Evolutionary conservation across 2,329 filamentous ascomycete species (phyloP), one percentile per base, ranked within the genome.

Genomic region (Ramichloridium luteum): DNA sequence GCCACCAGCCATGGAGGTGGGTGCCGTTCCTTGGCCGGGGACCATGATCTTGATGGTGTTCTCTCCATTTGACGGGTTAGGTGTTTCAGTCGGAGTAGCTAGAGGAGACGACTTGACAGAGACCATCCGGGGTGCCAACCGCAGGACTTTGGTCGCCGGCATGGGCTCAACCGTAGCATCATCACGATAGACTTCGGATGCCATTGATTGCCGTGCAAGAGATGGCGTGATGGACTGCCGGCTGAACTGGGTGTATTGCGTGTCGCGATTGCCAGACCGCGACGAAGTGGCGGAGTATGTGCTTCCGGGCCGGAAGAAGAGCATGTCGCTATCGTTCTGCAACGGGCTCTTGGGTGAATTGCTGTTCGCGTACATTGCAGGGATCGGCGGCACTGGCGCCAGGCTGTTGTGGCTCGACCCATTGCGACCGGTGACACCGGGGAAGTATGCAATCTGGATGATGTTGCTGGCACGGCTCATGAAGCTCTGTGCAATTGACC

Each of bases 391-490:
- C 4, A 98, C 86, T 0, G 88, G 88, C n/a, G 86, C 85, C 25
- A 53, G 16, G 32, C 50, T 54, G 31, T 48, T 50, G 17, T 45
- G 43, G 3, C 46, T 41, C 1, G 84, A 88, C n/a, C 80, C 77
- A 5, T 86, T 85, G 45, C 88, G 74, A 61, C 94, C 94, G 13
- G 48, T 56, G 49, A 96, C 86, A 38, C 90, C 90, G 10, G 90
- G 90, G 44, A 98, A 96, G 58, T 96, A 98, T 34, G 90, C 90
- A 59, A 98, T 98, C 61, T 96, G 90, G 49, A 98, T 98, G 54
- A 98, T 88, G 64, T 98, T 98, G 50, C 90, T 96, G 29, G 90
- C 90, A 40, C 90, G 77, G 12, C 90, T 96, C 38, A 94, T 72
- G 37, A 96, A 85, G 15, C 88, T 96, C 6, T 86, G 94, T 11